Conservation (phyloP, 129 eudicot species). For the Arctium lappa region DNA sequence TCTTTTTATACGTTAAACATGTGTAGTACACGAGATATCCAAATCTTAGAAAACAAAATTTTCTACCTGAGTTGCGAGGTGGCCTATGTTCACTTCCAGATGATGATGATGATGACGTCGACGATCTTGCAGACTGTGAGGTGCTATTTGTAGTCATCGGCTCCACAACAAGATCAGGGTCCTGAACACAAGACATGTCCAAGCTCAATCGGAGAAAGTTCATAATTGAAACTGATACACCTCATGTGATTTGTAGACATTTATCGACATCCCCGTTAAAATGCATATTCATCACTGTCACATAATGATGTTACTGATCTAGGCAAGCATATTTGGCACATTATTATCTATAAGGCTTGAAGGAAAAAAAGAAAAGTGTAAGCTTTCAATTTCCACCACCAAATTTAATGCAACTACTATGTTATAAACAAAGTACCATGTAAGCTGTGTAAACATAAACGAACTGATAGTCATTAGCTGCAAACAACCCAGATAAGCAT, state of each 20-base stretch:
- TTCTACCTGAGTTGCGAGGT: conserved; percentile 56
- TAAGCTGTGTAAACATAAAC: neutral
- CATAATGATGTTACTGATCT: neutral
- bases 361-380: neutral
- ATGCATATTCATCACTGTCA: neutral
- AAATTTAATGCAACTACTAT: neutral
- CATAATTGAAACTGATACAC: neutral
- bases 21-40: neutral
- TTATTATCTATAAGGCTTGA: neutral
- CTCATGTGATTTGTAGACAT: neutral
- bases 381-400: neutral
- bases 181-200: conserved; percentile 43
- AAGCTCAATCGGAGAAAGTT: neutral
- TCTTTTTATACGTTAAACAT: neutral
- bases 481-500: neutral
- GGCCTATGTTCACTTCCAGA: conserved; percentile 54
- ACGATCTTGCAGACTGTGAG: conserved; percentile 63
- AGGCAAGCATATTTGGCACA: neutral
- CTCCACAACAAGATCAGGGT: conserved; percentile 81
- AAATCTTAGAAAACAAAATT: neutral
- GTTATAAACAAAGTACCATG: neutral
- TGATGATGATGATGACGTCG: conserved; percentile 52
- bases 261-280: neutral
- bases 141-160: conserved; percentile 60
- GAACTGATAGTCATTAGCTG: neutral